Conservation (phyloP, 208 protist species). For the Leishmania gerbilli region DNA sequence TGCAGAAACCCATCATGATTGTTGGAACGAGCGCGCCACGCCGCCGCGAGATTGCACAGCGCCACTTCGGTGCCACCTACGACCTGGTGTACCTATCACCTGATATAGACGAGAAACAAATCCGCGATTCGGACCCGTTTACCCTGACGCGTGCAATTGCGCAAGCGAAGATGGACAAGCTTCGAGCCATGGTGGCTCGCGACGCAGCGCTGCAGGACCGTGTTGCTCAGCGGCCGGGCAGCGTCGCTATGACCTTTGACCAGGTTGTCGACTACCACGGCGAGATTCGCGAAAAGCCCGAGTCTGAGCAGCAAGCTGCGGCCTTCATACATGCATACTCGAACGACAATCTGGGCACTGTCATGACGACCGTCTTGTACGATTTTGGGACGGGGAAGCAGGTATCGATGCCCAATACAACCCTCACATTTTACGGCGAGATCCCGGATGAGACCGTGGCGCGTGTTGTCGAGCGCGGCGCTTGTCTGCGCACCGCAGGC, state of each 20-base stretch:
- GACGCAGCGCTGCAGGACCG: constrained; percentile 16
- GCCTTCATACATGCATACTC: constrained; percentile 73
- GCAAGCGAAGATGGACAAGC: constrained; percentile 40
- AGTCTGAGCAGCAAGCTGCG: constrained; percentile 39
- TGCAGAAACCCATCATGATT: constrained; percentile 55
- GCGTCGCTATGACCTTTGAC: constrained; percentile 80
- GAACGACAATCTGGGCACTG: constrained; percentile 53
- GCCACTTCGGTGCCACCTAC: constrained; percentile 47
- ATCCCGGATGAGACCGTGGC: constrained; percentile 54
- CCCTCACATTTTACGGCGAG: constrained; percentile 60
- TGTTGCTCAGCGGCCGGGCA: constrained; percentile 22
- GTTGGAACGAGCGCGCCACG: constrained; percentile 72
- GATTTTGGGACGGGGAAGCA: constrained; percentile 35
- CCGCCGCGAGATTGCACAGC: constrained; percentile 40
- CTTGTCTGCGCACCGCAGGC: constrained; percentile 57
- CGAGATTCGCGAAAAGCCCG: constrained; percentile 86
- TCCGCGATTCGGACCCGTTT: constrained; percentile 51
- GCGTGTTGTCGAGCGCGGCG: constrained; percentile 52
- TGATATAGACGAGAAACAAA: constrained; percentile 84
- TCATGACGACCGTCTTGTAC: constrained; percentile 65
- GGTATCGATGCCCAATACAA: constrained; percentile 43
- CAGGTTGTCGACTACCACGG: constrained; percentile 80
- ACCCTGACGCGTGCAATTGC: constrained; percentile 55
- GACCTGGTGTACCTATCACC: constrained; percentile 60
- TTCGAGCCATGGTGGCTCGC: constrained; percentile 16